Conservation (phyloP, 768 basidiomycete genomes). For the Tulasnella sp. region DNA sequence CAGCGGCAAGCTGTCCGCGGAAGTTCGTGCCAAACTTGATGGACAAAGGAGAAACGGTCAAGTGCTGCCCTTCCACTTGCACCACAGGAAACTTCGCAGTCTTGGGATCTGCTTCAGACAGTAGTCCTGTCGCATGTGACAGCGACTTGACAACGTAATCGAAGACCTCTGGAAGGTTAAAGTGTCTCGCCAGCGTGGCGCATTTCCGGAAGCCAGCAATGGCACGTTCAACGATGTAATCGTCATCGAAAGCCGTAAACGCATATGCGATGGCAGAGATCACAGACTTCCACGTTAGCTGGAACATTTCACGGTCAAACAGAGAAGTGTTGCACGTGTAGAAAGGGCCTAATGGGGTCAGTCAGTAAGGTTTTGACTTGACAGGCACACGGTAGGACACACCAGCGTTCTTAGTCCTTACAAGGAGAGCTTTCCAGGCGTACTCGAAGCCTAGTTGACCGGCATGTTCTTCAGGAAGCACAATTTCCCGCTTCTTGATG, state of each 20-base stretch:
- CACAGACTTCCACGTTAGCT: constrained; percentile 79
- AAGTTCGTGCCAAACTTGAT: constrained; percentile 92
- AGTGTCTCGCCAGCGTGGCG: constrained; percentile 81
- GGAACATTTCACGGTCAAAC: constrained; percentile 92
- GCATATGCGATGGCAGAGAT: constrained; percentile 93
- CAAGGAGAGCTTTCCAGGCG: constrained; percentile 92
- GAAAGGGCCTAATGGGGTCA: not conserved
- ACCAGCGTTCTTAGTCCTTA: constrained; percentile 73
- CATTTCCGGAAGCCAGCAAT: constrained; percentile 97
- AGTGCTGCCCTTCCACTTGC: constrained; percentile 75
- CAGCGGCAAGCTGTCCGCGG: constrained; percentile 89
- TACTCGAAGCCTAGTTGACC: constrained; percentile 96
- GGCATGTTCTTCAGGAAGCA: constrained; percentile 95
- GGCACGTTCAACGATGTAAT: constrained; percentile 87
- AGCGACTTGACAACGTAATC: constrained; percentile 91
- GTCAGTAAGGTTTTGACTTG: not conserved
- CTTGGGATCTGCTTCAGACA: constrained; percentile 49
- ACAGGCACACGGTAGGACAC: constrained; percentile 19
- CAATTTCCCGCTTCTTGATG: constrained; percentile 85
- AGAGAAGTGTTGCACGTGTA: constrained; percentile 62
- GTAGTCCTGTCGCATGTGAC: constrained; percentile 79
- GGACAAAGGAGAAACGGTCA: constrained; percentile 85
- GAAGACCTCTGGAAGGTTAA: constrained; percentile 86
- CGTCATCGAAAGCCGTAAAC: constrained; percentile 92
- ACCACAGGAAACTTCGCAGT: constrained; percentile 80